Conservation (phyloP, 1,139 yeast species). For the Hansenula anomala region DNA sequence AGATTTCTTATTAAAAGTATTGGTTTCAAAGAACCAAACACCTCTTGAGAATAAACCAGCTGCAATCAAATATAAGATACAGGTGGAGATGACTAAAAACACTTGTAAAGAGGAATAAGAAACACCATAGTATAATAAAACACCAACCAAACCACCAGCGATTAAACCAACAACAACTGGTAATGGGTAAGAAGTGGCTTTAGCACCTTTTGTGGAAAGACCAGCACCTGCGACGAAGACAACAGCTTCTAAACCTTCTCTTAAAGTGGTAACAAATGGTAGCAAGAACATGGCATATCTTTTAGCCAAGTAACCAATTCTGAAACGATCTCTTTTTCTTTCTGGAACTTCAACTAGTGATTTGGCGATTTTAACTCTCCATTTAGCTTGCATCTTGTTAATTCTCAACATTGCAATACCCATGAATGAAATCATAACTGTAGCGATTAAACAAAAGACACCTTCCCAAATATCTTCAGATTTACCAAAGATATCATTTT, state of each 20-base stretch:
- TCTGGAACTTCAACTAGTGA: constrained; percentile 37
- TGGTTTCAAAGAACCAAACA: constrained; percentile 72
- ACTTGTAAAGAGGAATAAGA: constrained; percentile 63
- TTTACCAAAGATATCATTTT: constrained; percentile 71
- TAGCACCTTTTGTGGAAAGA: constrained; percentile 37
- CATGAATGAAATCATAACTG: constrained; percentile 76
- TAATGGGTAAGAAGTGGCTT: constrained; percentile 68
- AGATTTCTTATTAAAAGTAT: constrained; percentile 50
- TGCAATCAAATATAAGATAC: constrained; percentile 71
- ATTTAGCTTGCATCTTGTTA: constrained; percentile 76
- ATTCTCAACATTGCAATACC: constrained; percentile 77
- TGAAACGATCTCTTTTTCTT: constrained; percentile 25
- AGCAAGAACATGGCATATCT: constrained; percentile 70
- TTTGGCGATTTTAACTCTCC: constrained; percentile 67
- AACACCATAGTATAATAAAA: constrained; percentile 64
- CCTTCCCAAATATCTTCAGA: constrained; percentile 92
- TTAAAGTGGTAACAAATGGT: constrained; percentile 73
- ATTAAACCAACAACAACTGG: constrained; percentile 70
- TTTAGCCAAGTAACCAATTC: constrained; percentile 28
- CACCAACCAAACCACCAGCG: constrained; percentile 67
- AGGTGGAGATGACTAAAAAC: constrained; percentile 73
- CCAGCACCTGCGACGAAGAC: constrained; percentile 87
- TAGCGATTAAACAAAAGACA: constrained; percentile 67
- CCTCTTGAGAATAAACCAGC: constrained; percentile 86
- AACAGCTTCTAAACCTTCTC: constrained; percentile 88